Evolutionary conservation across 2,329 filamentous ascomycete genomes (phyloP).

Genomic region (Ceratocystis albifundus): DNA sequence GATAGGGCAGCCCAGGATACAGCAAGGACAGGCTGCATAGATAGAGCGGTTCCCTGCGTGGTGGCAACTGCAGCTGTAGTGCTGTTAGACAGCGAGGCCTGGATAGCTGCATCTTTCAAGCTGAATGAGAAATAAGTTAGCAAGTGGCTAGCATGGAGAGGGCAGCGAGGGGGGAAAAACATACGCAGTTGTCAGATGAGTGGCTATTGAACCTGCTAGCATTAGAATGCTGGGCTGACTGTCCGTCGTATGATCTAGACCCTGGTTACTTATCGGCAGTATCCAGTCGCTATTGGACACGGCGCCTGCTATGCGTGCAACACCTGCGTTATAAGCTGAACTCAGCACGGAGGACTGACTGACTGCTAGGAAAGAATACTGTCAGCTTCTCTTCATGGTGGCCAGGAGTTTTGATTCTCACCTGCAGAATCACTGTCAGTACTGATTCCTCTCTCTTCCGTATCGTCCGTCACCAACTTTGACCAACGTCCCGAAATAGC

Average conservation of each 20-base stretch:
- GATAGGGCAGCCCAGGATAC: conserved; percentile 27
- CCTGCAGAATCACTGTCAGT: conserved; percentile 15
- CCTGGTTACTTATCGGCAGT: not conserved
- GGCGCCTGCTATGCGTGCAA: not conserved
- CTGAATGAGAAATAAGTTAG: conserved; percentile 12
- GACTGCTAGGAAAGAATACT: not conserved
- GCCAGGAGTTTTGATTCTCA: not conserved
- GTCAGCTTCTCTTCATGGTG: not conserved
- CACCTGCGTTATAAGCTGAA: not conserved
- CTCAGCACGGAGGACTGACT: not conserved
- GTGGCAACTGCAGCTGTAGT: conserved; percentile 15
- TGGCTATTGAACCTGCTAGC: conserved; percentile 27
- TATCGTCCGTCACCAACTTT: not conserved
- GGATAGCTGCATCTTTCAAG: conserved; percentile 8
- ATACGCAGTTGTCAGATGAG: conserved; percentile 26
- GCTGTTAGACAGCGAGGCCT: not conserved
- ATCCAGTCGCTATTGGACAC: conserved; percentile 15
- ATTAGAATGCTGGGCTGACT: not conserved
- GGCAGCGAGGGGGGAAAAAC: conserved; percentile 13
- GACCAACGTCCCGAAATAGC: conserved; percentile 19
- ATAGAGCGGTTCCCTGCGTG: conserved; percentile 24
- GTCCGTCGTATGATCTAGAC: not conserved
- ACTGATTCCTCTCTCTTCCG: conserved; percentile 14
- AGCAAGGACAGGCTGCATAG: conserved; percentile 24
- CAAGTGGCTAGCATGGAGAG: too few relatives aligned